These are phyloP conservation scores for Rhinocladiella similis DNA, from an alignment of 2,329 filamentous ascomycete species.

Conservation along the genomic window DNA sequence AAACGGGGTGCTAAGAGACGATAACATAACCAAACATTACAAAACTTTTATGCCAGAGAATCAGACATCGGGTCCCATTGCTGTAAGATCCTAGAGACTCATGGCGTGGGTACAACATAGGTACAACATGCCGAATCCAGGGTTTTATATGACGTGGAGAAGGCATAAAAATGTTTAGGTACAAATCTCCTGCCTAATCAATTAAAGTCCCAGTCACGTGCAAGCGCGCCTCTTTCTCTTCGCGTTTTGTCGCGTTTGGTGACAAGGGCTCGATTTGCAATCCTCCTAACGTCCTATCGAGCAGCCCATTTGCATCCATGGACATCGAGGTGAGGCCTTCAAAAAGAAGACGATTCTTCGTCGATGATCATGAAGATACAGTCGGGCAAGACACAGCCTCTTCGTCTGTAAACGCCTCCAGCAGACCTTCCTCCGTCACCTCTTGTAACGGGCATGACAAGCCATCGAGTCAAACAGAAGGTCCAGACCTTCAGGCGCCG, in stretches of 20 bases:
- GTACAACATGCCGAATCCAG: too few relatives aligned
- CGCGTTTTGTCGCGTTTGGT: not conserved
- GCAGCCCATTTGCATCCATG: conserved; percentile 15
- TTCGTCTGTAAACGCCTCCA: conserved; percentile 32
- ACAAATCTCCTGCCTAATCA: not conserved
- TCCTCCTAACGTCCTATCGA: not conserved
- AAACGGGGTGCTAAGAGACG: not conserved
- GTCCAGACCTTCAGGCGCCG: conserved; percentile 11
- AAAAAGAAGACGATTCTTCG: conserved; percentile 66
- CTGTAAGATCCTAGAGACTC: too few relatives aligned
- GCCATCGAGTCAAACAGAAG: conserved; percentile 18
- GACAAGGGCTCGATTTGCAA: not conserved
- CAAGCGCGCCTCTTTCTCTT: not conserved
- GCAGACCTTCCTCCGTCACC: conserved; percentile 30
- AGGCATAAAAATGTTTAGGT: too few relatives aligned
- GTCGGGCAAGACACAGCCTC: conserved; percentile 31
- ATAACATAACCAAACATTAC: too few relatives aligned
- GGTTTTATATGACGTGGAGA: too few relatives aligned
- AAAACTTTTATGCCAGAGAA: too few relatives aligned
- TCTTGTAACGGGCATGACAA: conserved; percentile 13
- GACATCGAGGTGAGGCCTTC: conserved; percentile 54
- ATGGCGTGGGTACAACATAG: too few relatives aligned
- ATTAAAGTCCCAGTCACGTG: conserved; percentile 14
- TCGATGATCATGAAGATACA: conserved; percentile 46
- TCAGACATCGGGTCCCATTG: too few relatives aligned